Percentiles rank a stretch among this genome's conserved stretches.
Conservation (phyloP, 164 flowering plant genomes). For the Berberis vulgaris region DNA sequence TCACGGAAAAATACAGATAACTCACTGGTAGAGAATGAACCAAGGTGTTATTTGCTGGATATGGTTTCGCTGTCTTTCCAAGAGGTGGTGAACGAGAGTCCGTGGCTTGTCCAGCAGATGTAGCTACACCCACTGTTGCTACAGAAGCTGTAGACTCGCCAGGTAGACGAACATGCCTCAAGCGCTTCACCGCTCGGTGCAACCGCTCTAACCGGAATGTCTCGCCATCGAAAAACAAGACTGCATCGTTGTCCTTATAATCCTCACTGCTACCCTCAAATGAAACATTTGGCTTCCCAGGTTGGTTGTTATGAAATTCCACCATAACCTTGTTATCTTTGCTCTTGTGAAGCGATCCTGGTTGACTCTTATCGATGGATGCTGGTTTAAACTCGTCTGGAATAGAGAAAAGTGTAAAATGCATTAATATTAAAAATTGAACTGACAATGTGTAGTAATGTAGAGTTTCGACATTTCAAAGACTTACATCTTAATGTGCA, state of each 20-base stretch:
- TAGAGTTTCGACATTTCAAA: neutral
- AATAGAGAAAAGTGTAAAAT: neutral
- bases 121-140: too few relatives aligned
- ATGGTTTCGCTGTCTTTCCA: conserved; percentile 33
- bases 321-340: conserved; percentile 79
- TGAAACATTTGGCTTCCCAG: conserved; percentile 69
- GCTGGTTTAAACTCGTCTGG: conserved; percentile 85
- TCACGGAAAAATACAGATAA: neutral
- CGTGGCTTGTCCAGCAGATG: conserved; percentile 7
- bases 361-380: conserved; percentile 72
- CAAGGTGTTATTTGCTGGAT: conserved; percentile 19
- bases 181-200: conserved; percentile 84
- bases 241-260: conserved; percentile 81
- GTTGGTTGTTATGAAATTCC: conserved; percentile 72
- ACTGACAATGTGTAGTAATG: too few relatives aligned
- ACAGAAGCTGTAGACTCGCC: too few relatives aligned
- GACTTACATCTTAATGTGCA: conserved; percentile 81
- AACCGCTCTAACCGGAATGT: conserved; percentile 70
- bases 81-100: conserved; percentile 49
- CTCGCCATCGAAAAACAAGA: conserved; percentile 77
- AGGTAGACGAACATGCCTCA: conserved; percentile 52
- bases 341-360: conserved; percentile 64
- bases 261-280: conserved; percentile 84
- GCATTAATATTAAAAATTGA: neutral
- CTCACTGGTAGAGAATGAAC: conserved; percentile 46